Conservation (phyloP, 805 yeast genomes). For the Starmerella khaoyaiensis region DNA sequence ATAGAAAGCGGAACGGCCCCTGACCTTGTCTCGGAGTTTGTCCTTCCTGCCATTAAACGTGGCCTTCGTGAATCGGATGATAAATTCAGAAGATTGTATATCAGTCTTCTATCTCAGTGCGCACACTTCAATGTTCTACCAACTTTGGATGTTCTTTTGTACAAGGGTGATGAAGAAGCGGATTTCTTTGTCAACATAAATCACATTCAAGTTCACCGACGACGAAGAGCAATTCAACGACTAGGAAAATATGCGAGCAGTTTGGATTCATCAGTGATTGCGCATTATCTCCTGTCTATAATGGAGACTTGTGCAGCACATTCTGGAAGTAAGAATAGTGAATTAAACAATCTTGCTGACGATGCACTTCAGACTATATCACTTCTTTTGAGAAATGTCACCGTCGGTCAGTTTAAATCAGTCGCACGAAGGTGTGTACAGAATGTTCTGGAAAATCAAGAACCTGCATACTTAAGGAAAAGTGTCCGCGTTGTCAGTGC, state of each 20-base stretch:
- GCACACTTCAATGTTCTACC: constrained; percentile 29
- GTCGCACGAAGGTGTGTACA: constrained; percentile 55
- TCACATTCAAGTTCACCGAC: constrained; percentile 75
- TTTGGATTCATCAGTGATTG: constrained; percentile 37
- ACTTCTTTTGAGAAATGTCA: constrained; percentile 40
- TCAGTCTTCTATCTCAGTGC: constrained; percentile 50
- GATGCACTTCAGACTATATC: constrained; percentile 50
- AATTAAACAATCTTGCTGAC: constrained; percentile 29
- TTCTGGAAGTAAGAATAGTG: constrained; percentile 24
- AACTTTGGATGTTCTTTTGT: constrained; percentile 37
- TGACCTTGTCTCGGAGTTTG: constrained; percentile 35
- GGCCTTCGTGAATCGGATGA: constrained; percentile 56
- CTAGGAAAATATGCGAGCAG: constrained; percentile 34
- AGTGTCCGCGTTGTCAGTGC: constrained; percentile 37
- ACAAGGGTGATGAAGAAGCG: constrained; percentile 65
- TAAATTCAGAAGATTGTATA: constrained; percentile 56
- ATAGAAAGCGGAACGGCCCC: constrained; percentile 34
- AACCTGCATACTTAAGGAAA: constrained; percentile 34
- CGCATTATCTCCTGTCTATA: constrained; percentile 74
- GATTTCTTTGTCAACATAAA: constrained; percentile 63
- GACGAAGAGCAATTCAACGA: constrained; percentile 69
- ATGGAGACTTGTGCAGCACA: constrained; percentile 67
- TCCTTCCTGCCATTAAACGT: constrained; percentile 51
- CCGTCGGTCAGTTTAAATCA: constrained; percentile 74
- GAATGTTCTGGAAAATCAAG: constrained; percentile 33